These are phyloP conservation scores for Plasmodium cynomolgi DNA, from an alignment of 169 alveolate genomes.

Conservation along the genomic window DNA sequence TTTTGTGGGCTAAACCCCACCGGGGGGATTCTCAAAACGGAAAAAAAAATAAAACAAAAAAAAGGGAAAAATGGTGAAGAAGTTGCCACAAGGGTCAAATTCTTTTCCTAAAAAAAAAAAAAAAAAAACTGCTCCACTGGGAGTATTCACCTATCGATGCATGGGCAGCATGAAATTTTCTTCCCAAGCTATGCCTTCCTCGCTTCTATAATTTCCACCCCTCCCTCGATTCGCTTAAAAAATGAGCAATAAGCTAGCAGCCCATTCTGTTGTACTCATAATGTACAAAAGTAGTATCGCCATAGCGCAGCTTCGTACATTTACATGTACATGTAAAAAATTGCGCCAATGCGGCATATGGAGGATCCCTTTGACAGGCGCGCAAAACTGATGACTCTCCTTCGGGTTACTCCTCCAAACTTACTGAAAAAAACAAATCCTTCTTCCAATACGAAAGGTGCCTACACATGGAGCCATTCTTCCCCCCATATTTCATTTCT, in stretches of 20 bases:
- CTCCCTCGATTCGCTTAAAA: background rate
- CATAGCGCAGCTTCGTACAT: background rate
- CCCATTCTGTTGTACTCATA: background rate
- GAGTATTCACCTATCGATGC: background rate
- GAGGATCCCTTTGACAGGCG: background rate
- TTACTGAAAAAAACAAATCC: conserved; percentile 32
- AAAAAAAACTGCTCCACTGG: background rate
- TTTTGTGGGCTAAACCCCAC: background rate
- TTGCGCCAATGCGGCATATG: background rate
- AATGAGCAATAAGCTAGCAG: background rate
- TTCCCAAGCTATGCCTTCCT: background rate
- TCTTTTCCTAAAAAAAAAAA: background rate
- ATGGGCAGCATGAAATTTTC: background rate
- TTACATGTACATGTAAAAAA: background rate
- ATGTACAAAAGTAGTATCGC: background rate
- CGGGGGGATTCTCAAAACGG: background rate
- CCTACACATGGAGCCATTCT: conserved; percentile 16
- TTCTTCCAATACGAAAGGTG: conserved; percentile 23
- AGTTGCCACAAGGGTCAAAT: background rate
- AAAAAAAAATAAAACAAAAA: background rate
- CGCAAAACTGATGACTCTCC: background rate
- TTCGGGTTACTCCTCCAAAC: background rate
- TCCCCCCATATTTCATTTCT: conserved; percentile 19
- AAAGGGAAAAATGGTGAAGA: background rate
- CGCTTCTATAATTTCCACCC: background rate